These are phyloP conservation scores for Batkoa obscura DNA, from an alignment of 371 early-diverging fungal species.

Conservation along the genomic window DNA sequence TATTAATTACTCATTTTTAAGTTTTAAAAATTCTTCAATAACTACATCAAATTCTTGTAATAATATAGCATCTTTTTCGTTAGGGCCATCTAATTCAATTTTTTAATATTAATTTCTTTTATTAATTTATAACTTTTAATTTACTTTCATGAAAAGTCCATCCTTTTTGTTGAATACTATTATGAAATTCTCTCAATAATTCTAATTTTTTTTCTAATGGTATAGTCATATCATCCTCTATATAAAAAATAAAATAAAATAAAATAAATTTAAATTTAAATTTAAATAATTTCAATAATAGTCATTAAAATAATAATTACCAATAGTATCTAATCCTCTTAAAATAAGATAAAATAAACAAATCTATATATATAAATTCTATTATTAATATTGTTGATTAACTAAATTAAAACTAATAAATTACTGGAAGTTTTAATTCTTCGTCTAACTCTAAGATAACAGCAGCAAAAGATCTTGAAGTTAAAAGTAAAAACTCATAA, in stretches of 20 bases:
- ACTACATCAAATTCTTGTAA: slow-evolving; percentile 75
- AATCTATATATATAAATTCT: slow-evolving; percentile 16
- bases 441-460: slow-evolving; percentile 86
- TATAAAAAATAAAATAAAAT: neutral
- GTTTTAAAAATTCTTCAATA: slow-evolving; percentile 62
- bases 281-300: neutral
- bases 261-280: neutral
- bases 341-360: slow-evolving; percentile 86
- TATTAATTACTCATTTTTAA: slow-evolving; percentile 32
- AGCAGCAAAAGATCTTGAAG: slow-evolving; percentile 87
- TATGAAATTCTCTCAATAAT: slow-evolving; percentile 60
- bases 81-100: slow-evolving; percentile 59
- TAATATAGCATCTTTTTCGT: slow-evolving; percentile 83
- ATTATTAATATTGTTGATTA: neutral
- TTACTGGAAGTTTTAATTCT: slow-evolving; percentile 59
- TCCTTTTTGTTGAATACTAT: slow-evolving; percentile 51
- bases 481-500: slow-evolving; percentile 76
- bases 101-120: too few species aligned
- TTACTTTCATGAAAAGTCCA: slow-evolving; percentile 28
- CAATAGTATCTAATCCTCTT: slow-evolving; percentile 88
- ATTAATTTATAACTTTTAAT: neutral
- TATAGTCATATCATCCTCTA: slow-evolving; percentile 90
- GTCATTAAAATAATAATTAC: slow-evolving; percentile 12
- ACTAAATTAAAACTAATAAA: neutral
- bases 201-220: slow-evolving; percentile 44